phyloP scores from a whole-genome alignment of 2,329 filamentous ascomycete species.

The Colletotrichum musicola region DNA sequence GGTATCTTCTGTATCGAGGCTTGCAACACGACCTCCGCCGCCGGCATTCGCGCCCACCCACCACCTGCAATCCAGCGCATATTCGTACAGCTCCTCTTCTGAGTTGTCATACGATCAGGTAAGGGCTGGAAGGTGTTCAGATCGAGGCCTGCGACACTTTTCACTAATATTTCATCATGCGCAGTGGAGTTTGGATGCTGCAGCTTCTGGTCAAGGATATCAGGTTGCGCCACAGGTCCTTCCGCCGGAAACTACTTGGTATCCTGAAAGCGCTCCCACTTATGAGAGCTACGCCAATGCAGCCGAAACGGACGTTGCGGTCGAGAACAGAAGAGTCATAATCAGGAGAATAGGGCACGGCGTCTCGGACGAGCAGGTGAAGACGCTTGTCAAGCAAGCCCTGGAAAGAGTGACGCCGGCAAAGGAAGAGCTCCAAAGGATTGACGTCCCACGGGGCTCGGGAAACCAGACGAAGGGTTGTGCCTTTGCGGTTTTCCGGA shows the following conservation, averaged over 20 bases:
- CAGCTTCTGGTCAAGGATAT: background rate
- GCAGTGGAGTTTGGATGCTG: background rate
- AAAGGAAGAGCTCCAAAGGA: conserved; percentile 25
- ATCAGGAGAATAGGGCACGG: conserved; percentile 17
- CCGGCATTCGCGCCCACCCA: background rate
- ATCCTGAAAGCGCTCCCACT: background rate
- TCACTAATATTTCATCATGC: background rate
- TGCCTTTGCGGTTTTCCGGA: conserved; percentile 29
- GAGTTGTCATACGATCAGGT: conserved; percentile 1
- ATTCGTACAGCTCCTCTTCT: background rate
- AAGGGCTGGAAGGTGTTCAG: background rate
- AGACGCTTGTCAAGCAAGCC: conserved; percentile 17
- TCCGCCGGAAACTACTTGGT: conserved; percentile 5
- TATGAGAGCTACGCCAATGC: conserved; percentile 1
- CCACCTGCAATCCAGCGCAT: background rate
- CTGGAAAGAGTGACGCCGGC: conserved; percentile 6
- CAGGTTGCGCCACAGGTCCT: background rate
- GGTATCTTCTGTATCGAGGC: background rate
- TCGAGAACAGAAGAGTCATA: conserved; percentile 28
- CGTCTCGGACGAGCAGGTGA: conserved; percentile 28
- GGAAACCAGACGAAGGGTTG: conserved; percentile 21
- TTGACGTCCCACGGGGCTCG: conserved; percentile 26
- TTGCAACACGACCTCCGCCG: background rate
- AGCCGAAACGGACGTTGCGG: background rate
- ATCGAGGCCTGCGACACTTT: background rate